Conservation (phyloP, 495 filamentous ascomycete genomes). For the Xylaria venustula region DNA sequence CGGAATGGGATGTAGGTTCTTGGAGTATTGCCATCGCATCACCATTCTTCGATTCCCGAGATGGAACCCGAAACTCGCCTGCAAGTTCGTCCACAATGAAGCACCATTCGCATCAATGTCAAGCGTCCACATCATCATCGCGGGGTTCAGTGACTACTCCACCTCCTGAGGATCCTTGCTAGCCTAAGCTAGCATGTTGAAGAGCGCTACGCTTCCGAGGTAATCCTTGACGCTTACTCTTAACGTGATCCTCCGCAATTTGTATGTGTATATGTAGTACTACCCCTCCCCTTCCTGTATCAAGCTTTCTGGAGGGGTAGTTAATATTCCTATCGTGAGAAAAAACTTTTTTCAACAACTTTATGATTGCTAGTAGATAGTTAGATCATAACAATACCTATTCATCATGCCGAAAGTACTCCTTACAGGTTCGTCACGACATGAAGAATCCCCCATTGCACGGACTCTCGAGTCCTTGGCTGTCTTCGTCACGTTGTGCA, state of each 20-base stretch:
- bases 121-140: not conserved
- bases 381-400: conserved; percentile 8
- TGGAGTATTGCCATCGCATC: no score
- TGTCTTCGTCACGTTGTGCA: not conserved
- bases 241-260: not conserved
- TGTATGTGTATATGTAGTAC: not conserved
- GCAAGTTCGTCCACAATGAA: not conserved
- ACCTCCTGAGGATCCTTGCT: not conserved
- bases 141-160: not conserved
- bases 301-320: not conserved
- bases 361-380: not conserved
- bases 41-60: no score
- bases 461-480: not conserved
- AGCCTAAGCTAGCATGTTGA: not conserved
- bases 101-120: not conserved
- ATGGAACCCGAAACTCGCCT: not conserved
- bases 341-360: not conserved
- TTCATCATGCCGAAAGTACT: conserved; percentile 56
- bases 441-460: not conserved
- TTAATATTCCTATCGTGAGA: not conserved
- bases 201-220: not conserved
- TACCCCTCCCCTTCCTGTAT: not conserved
- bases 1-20: not conserved
- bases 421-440: conserved; percentile 49
- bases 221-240: conserved; percentile 1